phyloP scores from a whole-genome alignment of 2,329 filamentous ascomycete species.

The Knoxdaviesia proteae region DNA sequence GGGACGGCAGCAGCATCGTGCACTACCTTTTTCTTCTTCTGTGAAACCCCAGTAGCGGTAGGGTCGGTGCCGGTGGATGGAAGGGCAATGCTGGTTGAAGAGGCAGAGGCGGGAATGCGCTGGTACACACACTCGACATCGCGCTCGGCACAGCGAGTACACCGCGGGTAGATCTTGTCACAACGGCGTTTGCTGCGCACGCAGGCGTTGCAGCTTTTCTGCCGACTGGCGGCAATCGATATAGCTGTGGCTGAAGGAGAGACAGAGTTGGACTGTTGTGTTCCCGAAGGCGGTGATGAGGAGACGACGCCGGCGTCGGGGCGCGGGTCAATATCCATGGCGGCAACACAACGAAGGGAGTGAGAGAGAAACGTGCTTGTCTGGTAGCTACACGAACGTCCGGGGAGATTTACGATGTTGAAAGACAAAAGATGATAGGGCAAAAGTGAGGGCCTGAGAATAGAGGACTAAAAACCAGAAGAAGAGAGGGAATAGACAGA shows the following conservation, averaged over 20 bases:
- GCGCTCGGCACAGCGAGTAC: slow-evolving; percentile 20
- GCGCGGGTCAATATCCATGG: no score
- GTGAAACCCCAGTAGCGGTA: no score
- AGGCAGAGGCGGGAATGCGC: not conserved
- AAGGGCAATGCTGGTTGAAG: not conserved
- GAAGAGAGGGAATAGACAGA: not conserved
- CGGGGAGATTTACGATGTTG: no score
- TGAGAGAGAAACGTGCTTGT: no score
- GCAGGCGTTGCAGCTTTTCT: slow-evolving; percentile 28
- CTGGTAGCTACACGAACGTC: not conserved
- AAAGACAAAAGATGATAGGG: not conserved
- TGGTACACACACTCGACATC: slow-evolving; percentile 19
- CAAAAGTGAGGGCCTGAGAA: not conserved
- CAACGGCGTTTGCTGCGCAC: slow-evolving; percentile 25
- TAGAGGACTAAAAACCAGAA: not conserved
- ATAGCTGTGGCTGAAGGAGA: not conserved
- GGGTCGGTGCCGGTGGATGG: no score
- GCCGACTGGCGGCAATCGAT: slow-evolving; percentile 20
- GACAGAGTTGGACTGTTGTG: not conserved
- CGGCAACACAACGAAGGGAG: no score
- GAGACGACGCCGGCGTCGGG: no score
- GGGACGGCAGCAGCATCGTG: no score
- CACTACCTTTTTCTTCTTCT: no score
- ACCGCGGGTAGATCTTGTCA: slow-evolving; percentile 21
- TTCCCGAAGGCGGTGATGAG: no score